Percentiles rank a stretch among this genome's conserved stretches.
Evolutionary conservation across 108 stramenopile species (phyloP).

Genomic region (Parmales sp.): DNA sequence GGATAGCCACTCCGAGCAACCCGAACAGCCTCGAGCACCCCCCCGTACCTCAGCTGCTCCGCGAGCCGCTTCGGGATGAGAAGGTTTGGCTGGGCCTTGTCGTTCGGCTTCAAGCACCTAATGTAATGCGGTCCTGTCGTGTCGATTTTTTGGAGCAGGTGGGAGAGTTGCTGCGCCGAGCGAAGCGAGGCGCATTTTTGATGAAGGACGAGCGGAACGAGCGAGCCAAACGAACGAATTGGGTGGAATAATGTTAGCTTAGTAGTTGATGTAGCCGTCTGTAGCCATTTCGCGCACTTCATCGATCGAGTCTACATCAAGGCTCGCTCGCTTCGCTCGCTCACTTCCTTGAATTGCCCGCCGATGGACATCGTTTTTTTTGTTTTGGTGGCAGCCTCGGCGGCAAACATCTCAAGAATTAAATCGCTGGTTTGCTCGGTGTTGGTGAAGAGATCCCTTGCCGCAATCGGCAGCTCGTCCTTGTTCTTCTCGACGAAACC

Average conservation of each 20-base stretch:
- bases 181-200: slow-evolving; percentile 83
- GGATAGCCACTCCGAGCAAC: slow-evolving; percentile 98
- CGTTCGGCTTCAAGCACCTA: slow-evolving; percentile 96
- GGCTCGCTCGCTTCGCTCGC: too few relatives aligned
- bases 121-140: slow-evolving; percentile 99
- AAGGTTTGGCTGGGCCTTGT: slow-evolving; percentile 67
- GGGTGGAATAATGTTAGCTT: too few relatives aligned
- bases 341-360: too few relatives aligned
- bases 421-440: too few relatives aligned
- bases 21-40: slow-evolving; percentile 98
- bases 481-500: slow-evolving; percentile 97
- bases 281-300: too few relatives aligned
- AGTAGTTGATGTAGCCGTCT: too few relatives aligned
- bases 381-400: too few relatives aligned
- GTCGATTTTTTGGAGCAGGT: slow-evolving; percentile 73
- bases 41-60: slow-evolving; percentile 93
- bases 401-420: too few relatives aligned
- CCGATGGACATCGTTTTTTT: background rate
- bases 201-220: too few relatives aligned
- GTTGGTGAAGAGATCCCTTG: slow-evolving; percentile 68
- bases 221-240: too few relatives aligned
- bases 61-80: slow-evolving; percentile 70
- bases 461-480: slow-evolving; percentile 85
- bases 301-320: too few relatives aligned
- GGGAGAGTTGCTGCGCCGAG: slow-evolving; percentile 81